phyloP scores from a whole-genome alignment of 768 basidiomycete genomes.

The Leucosporidium scottii region DNA sequence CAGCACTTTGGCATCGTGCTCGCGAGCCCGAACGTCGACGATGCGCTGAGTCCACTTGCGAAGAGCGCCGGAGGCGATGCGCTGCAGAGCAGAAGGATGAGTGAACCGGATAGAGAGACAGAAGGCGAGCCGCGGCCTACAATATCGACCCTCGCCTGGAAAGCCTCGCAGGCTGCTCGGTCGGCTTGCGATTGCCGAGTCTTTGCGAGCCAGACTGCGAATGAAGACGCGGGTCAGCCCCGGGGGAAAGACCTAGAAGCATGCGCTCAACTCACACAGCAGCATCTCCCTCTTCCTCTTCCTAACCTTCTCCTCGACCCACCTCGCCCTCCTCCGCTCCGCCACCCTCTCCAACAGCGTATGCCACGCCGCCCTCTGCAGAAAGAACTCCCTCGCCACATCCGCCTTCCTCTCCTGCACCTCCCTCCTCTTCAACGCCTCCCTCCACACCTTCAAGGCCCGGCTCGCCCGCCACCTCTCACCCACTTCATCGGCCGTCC shows the following conservation, averaged over 20 bases:
- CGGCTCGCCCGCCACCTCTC: too few species aligned
- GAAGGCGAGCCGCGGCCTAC: neutral
- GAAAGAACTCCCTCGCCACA: neutral
- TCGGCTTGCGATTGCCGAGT: conserved; percentile 4
- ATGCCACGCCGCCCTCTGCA: conserved; percentile 9
- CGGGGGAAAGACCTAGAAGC: neutral
- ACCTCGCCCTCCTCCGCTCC: conserved; percentile 2
- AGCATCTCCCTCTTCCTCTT: conserved; percentile 8
- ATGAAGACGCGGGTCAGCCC: neutral
- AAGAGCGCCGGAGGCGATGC: neutral
- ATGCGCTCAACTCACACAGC: conserved; percentile 2
- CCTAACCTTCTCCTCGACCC: conserved; percentile 5
- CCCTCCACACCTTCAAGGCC: neutral
- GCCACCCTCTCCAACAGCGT: neutral
- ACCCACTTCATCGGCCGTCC: too few species aligned
- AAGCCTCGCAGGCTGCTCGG: neutral
- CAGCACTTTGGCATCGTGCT: neutral
- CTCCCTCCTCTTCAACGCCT: neutral
- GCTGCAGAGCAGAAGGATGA: neutral
- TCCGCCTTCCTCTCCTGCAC: neutral
- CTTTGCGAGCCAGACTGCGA: conserved; percentile 16
- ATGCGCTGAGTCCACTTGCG: conserved; percentile 10
- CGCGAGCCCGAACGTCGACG: neutral
- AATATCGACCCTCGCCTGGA: neutral
- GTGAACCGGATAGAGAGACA: neutral